These are phyloP conservation scores for Cystoisospora suis DNA, from an alignment of 169 alveolate genomes.

Conservation along the genomic window DNA sequence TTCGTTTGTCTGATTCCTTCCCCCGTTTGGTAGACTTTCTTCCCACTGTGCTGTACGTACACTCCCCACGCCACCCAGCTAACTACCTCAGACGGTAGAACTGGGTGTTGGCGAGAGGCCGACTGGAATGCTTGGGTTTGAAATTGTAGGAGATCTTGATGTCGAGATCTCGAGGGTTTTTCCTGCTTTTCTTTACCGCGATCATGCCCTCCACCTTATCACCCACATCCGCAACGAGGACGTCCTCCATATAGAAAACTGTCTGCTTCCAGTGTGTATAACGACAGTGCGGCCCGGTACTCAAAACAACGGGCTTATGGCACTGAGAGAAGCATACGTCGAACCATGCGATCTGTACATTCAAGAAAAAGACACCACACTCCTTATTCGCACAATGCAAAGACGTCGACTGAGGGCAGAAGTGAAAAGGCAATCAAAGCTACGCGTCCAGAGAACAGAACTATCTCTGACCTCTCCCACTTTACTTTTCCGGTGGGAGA, in stretches of 20 bases:
- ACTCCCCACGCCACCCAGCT: neutral
- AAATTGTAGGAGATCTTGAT: constrained; percentile 81
- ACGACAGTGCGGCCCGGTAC: constrained; percentile 78
- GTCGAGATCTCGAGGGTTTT: constrained; percentile 88
- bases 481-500: too few species aligned
- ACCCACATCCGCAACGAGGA: constrained; percentile 70
- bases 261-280: constrained; percentile 95
- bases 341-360: constrained; percentile 88
- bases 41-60: neutral
- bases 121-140: constrained; percentile 11
- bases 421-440: too few species aligned
- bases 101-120: constrained; percentile 44
- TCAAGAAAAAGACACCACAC: neutral
- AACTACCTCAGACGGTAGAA: constrained; percentile 50
- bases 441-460: too few species aligned
- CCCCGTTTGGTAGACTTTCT: too few species aligned
- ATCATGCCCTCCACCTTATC: constrained; percentile 82
- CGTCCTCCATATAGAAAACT: constrained; percentile 88
- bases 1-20: too few species aligned
- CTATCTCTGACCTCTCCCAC: too few species aligned
- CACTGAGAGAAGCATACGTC: constrained; percentile 89
- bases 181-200: constrained; percentile 83
- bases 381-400: too few species aligned
- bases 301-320: constrained; percentile 85
- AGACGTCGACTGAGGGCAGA: too few species aligned